A percentile compares a stretch with the other conserved stretches of the same genome.
Evolutionary conservation across 2,329 filamentous ascomycete genomes (phyloP).

Genomic region (Fusarium sp.): DNA sequence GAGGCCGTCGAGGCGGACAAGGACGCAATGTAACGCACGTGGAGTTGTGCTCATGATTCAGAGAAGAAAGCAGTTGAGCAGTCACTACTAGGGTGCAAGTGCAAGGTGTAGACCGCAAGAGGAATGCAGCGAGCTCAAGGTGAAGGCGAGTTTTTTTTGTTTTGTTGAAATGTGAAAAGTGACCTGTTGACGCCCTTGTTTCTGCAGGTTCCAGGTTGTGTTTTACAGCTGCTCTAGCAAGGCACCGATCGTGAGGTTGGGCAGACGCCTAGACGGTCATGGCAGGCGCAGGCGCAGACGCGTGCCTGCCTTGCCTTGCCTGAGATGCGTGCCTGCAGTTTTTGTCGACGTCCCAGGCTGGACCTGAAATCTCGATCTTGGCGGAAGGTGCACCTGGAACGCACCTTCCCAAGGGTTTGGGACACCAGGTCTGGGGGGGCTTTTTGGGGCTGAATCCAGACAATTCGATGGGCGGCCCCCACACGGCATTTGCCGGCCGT

Average conservation of each 20-base stretch:
- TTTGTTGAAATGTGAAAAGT: slow-evolving; percentile 4
- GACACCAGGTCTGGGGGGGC: slow-evolving; percentile 20
- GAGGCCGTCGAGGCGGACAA: slow-evolving; percentile 10
- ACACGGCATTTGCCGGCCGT: slow-evolving; percentile 36
- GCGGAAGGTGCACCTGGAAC: slow-evolving; percentile 13
- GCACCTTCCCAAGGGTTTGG: slow-evolving; percentile 30
- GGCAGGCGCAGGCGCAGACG: not conserved
- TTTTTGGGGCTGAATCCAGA: slow-evolving; percentile 33
- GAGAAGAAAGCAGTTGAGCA: slow-evolving; percentile 13
- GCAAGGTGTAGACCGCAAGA: not conserved
- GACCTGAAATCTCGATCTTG: slow-evolving; percentile 31
- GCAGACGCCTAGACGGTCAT: not conserved
- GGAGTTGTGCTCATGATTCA: slow-evolving; percentile 14
- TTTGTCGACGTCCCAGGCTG: slow-evolving; percentile 3
- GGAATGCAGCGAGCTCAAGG: not conserved
- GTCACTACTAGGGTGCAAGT: not conserved
- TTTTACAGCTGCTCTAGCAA: not conserved
- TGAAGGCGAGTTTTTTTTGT: not conserved
- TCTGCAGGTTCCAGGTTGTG: not conserved
- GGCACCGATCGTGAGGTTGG: not conserved
- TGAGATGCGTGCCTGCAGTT: slow-evolving; percentile 16
- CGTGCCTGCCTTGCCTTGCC: not conserved
- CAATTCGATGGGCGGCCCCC: slow-evolving; percentile 19
- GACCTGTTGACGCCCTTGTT: not conserved
- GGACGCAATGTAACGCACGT: slow-evolving; percentile 25